Conservation (phyloP, 257 asterid species). For the Przewalskia tangutica region DNA sequence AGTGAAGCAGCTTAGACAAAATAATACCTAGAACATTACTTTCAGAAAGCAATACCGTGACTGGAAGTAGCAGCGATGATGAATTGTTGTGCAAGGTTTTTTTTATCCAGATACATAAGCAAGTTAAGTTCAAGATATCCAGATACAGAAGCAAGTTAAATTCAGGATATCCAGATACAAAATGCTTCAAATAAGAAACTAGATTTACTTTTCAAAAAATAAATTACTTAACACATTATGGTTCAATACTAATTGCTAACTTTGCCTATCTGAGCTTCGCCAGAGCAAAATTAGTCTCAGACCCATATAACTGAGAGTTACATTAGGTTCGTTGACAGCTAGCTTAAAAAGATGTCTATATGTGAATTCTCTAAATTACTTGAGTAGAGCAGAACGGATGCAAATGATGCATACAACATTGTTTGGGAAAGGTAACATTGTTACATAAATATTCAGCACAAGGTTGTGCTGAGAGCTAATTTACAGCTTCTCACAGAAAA, state of each 20-base stretch:
- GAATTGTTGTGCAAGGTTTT: no score
- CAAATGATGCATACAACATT: not conserved
- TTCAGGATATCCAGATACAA: no score
- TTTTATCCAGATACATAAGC: no score
- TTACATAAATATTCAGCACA: not conserved
- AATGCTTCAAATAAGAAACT: not conserved
- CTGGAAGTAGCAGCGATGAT: no score
- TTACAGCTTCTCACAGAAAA: not conserved
- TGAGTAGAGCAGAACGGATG: not conserved
- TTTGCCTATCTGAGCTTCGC: not conserved
- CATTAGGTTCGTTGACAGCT: not conserved
- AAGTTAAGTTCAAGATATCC: no score
- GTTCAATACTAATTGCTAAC: not conserved
- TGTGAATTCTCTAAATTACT: not conserved
- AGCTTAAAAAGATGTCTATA: not conserved
- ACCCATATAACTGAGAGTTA: not conserved
- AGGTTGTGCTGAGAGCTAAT: not conserved
- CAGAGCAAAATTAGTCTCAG: not conserved
- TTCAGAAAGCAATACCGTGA: no score
- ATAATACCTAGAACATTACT: no score
- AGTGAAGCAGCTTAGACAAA: no score
- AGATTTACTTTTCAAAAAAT: not conserved
- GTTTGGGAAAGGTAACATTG: not conserved
- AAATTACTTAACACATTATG: not conserved
- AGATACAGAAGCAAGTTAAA: no score